These are phyloP conservation scores for Floccularia luteovirens DNA, from an alignment of 768 basidiomycete genomes.

Conservation along the genomic window DNA sequence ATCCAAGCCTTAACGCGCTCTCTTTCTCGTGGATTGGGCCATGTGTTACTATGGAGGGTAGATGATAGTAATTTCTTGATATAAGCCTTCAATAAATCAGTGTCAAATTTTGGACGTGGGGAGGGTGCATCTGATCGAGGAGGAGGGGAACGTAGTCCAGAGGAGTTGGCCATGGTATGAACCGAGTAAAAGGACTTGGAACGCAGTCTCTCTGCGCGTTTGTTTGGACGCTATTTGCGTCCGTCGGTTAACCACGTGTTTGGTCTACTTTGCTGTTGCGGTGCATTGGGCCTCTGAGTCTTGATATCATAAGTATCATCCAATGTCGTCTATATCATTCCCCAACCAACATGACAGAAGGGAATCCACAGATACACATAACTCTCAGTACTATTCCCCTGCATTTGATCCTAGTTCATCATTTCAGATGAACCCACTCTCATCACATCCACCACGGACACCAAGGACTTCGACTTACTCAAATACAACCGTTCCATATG, in stretches of 20 bases:
- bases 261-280: background rate
- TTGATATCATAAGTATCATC: too few species aligned
- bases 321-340: slow-evolving; percentile 69
- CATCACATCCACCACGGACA: slow-evolving; percentile 72
- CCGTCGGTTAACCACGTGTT: slow-evolving; percentile 12
- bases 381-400: slow-evolving; percentile 47
- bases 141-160: slow-evolving; percentile 54
- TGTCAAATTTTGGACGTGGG: slow-evolving; percentile 58
- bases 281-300: too few species aligned
- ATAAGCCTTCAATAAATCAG: slow-evolving; percentile 66
- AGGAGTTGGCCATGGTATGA: slow-evolving; percentile 16
- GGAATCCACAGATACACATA: slow-evolving; percentile 32
- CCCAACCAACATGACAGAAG: slow-evolving; percentile 35
- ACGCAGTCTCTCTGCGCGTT: slow-evolving; percentile 7
- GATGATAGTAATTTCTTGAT: slow-evolving; percentile 75
- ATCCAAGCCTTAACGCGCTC: slow-evolving; percentile 71
- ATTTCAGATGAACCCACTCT: slow-evolving; percentile 80
- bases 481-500: slow-evolving; percentile 28
- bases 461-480: slow-evolving; percentile 49
- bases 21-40: slow-evolving; percentile 63
- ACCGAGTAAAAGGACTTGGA: background rate
- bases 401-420: slow-evolving; percentile 51
- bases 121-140: slow-evolving; percentile 57
- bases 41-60: slow-evolving; percentile 54
- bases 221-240: slow-evolving; percentile 12